phyloP scores from a whole-genome alignment of 225 moss, liverwort and hornwort genomes.

The Bryum argenteum region DNA sequence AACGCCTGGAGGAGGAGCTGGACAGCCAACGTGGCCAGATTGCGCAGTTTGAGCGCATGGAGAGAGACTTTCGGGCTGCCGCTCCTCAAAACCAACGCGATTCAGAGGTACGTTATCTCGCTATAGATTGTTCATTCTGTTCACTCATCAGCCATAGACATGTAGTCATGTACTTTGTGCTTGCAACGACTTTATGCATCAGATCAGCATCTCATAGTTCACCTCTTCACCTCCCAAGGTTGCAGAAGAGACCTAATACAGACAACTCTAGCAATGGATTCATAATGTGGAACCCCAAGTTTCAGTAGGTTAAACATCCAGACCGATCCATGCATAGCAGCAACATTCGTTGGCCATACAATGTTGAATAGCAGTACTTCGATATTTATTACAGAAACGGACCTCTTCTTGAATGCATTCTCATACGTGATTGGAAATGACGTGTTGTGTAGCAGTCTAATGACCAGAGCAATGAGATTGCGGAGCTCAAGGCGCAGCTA shows the following conservation, averaged over 20 bases:
- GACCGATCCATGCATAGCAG: conserved; percentile 10
- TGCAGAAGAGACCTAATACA: too few species aligned
- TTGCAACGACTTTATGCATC: too few species aligned
- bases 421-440: background rate
- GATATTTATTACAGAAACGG: too few species aligned
- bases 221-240: too few species aligned
- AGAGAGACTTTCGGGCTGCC: conserved; percentile 41
- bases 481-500: conserved; percentile 27
- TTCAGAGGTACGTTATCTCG: conserved; percentile 33
- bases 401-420: background rate
- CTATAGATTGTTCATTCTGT: background rate
- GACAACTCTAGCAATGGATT: too few species aligned
- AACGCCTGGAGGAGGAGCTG: conserved; percentile 51
- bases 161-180: too few species aligned
- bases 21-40: conserved; percentile 43
- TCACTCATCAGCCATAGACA: too few species aligned
- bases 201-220: too few species aligned
- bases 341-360: too few species aligned
- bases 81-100: conserved; percentile 37
- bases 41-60: conserved; percentile 38
- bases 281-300: too few species aligned
- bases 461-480: conserved; percentile 29
- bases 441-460: conserved; percentile 21
- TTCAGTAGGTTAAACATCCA: background rate
- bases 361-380: too few species aligned